phyloP scores from a whole-genome alignment of 495 filamentous ascomycete species.

The Rostrohypoxylon terebratum region DNA sequence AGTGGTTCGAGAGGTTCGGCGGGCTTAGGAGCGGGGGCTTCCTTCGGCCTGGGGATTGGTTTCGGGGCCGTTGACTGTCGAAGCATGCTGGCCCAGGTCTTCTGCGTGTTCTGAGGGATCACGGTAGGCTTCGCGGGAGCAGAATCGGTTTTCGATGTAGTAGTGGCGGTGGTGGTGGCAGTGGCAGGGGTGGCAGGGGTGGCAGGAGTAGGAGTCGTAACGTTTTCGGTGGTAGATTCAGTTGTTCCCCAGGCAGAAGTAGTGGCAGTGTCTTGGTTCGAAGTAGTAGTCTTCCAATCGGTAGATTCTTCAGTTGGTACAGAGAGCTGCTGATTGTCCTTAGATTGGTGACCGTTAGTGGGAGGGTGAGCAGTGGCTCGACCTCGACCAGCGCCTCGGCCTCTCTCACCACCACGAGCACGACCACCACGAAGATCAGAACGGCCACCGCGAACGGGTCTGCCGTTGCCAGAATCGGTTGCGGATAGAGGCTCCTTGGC shows the following conservation, averaged over 20 bases:
- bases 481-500: constrained; percentile 73
- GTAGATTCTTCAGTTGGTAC: constrained; percentile 62
- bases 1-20: constrained; percentile 56
- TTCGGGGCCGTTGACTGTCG: constrained; percentile 60
- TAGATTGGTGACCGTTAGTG: constrained; percentile 61
- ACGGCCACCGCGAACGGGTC: constrained; percentile 70
- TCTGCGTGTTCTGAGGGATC: constrained; percentile 53
- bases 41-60: constrained; percentile 59
- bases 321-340: constrained; percentile 62
- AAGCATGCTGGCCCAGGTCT: constrained; percentile 71
- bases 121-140: constrained; percentile 49
- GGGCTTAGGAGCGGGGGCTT: constrained; percentile 54
- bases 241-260: constrained; percentile 38
- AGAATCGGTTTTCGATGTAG: constrained; percentile 38
- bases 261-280: constrained; percentile 51
- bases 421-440: constrained; percentile 78
- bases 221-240: constrained; percentile 39
- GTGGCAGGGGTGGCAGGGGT: constrained; percentile 12
- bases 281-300: constrained; percentile 52
- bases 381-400: constrained; percentile 61
- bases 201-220: constrained; percentile 39
- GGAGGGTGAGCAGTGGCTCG: constrained; percentile 69
- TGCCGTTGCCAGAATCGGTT: constrained; percentile 59
- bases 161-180: constrained; percentile 13
- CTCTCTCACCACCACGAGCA: constrained; percentile 55